Conservation (phyloP, 257 asterid genomes). For the Pogostemon cablin region DNA sequence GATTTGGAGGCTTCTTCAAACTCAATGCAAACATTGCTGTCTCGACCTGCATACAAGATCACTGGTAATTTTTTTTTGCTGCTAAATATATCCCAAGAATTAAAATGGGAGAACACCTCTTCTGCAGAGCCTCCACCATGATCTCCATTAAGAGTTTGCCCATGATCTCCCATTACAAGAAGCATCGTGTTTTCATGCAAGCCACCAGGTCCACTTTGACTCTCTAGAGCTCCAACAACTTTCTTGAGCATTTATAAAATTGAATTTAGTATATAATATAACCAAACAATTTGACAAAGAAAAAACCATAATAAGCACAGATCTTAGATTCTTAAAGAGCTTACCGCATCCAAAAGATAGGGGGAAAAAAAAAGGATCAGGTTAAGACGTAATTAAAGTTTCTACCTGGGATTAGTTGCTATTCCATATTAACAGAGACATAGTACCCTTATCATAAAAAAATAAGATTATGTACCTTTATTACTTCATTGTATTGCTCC, state of each 20-base stretch:
- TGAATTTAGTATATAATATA: conserved; percentile 28
- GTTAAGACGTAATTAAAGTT: not conserved
- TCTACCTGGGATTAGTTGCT: conserved; percentile 21
- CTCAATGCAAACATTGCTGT: conserved; percentile 83
- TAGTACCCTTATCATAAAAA: not conserved
- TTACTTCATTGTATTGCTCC: conserved; percentile 81
- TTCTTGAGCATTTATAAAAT: conserved; percentile 49
- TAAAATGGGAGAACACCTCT: conserved; percentile 61
- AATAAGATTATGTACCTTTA: conserved; percentile 52
- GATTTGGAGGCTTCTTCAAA: conserved; percentile 59
- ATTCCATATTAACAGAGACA: conserved; percentile 11
- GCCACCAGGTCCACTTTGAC: conserved; percentile 85
- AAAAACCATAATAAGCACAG: conserved; percentile 4
- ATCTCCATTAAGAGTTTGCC: conserved; percentile 94
- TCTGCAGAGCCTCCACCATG: conserved; percentile 98
- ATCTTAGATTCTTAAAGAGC: not conserved
- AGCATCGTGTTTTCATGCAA: conserved; percentile 92
- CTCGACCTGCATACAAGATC: conserved; percentile 71
- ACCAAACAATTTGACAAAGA: conserved; percentile 4
- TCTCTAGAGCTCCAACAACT: conserved; percentile 70
- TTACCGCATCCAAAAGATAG: conserved; percentile 16
- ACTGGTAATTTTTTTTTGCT: conserved; percentile 28
- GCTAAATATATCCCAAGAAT: conserved; percentile 19
- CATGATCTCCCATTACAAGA: conserved; percentile 99
- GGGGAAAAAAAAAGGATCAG: conserved; percentile 4